Evolutionary conservation across 768 basidiomycete species (phyloP).

Genomic region (Mycena floridula): DNA sequence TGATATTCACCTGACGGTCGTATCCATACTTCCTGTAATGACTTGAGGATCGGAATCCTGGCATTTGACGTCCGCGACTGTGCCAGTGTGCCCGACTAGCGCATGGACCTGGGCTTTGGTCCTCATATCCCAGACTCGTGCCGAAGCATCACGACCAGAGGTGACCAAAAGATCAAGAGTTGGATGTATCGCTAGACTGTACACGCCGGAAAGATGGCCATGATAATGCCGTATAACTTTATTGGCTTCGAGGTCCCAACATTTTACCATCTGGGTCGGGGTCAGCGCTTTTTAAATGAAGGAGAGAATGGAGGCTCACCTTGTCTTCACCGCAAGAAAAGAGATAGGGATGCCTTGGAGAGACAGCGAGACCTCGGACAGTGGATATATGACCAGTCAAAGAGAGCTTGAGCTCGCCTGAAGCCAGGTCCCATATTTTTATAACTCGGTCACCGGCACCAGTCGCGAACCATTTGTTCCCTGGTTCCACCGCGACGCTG

Average conservation of each 20-base stretch:
- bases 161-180: conserved; percentile 96
- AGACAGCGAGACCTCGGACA: conserved; percentile 90
- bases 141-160: conserved; percentile 91
- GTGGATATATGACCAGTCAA: conserved; percentile 98
- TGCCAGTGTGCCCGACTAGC: conserved; percentile 88
- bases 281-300: conserved; percentile 1
- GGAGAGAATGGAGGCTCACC: conserved; percentile 33
- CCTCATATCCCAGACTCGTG: conserved; percentile 99
- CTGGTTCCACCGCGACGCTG: conserved; percentile 93
- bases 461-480: conserved; percentile 97
- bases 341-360: conserved; percentile 89
- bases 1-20: conserved; percentile 71
- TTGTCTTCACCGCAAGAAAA: conserved; percentile 99
- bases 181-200: conserved; percentile 86
- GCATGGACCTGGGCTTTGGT: conserved; percentile 95
- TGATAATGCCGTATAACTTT: conserved; percentile 99
- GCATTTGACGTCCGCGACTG: conserved; percentile 92
- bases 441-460: conserved; percentile 98
- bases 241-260: conserved; percentile 98
- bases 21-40: conserved; percentile 98
- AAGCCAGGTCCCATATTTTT: conserved; percentile 98
- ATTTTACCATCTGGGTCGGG: conserved; percentile 92
- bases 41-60: conserved; percentile 98
- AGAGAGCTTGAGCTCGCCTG: conserved; percentile 94
- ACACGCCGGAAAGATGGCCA: conserved; percentile 97